Conservation (phyloP, 257 asterid species). For the Ehretia macrophylla region DNA sequence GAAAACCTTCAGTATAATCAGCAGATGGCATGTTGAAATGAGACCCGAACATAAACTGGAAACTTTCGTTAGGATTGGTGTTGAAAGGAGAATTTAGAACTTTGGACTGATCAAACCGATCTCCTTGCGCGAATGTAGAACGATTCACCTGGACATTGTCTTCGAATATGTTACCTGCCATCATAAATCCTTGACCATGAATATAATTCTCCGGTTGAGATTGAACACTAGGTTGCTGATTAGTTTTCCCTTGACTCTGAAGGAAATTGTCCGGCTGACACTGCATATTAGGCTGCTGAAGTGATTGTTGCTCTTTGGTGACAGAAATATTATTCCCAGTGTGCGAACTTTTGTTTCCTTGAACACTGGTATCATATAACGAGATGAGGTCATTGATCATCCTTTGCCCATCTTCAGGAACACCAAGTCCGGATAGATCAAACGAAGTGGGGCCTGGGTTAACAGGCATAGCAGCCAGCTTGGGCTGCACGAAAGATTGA, state of each 20-base stretch:
- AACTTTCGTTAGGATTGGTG: constrained; percentile 33
- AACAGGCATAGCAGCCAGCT: constrained; percentile 20
- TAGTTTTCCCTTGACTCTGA: constrained; percentile 20
- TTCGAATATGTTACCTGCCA: constrained; percentile 39
- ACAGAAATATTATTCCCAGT: constrained; percentile 18
- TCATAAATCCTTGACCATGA: constrained; percentile 36
- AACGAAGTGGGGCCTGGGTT: constrained; percentile 28
- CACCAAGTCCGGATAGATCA: constrained; percentile 53
- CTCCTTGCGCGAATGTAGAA: constrained; percentile 24
- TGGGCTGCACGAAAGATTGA: constrained; percentile 40
- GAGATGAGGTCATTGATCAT: constrained; percentile 69
- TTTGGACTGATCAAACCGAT: constrained; percentile 40
- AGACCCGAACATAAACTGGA: constrained; percentile 53
- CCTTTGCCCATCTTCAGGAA: constrained; percentile 81
- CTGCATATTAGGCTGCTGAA: constrained; percentile 11
- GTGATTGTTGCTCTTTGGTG: constrained; percentile 35
- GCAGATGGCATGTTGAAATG: constrained; percentile 34
- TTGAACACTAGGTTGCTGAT: constrained; percentile 19
- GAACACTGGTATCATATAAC: constrained; percentile 44
- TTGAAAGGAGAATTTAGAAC: constrained; percentile 34
- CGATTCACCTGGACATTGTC: constrained; percentile 26
- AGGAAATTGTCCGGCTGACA: constrained; percentile 28
- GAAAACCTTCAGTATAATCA: constrained; percentile 36
- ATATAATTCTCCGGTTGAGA: constrained; percentile 38
- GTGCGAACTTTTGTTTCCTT: constrained; percentile 29